phyloP scores from a whole-genome alignment of 192 early-diverging fungal genomes.

The Obelidium mucronatum region DNA sequence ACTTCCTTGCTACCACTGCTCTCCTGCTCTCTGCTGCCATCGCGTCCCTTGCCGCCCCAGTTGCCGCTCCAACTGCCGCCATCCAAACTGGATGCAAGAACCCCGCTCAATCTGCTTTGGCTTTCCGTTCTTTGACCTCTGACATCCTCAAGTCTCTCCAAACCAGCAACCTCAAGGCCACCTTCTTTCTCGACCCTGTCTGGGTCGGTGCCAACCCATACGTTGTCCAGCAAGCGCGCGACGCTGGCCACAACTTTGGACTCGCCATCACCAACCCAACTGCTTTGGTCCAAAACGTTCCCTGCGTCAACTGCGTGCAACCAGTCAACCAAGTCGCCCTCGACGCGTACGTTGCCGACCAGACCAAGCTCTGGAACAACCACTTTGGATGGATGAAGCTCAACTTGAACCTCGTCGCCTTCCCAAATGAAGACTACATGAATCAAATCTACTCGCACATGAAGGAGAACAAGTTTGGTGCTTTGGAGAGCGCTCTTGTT shows the following conservation, averaged over 20 bases:
- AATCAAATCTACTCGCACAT: not conserved
- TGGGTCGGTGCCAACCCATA: not conserved
- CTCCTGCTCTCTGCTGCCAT: not conserved
- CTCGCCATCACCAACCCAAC: not conserved
- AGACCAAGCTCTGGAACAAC: not conserved
- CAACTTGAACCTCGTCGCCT: not conserved
- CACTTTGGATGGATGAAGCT: not conserved
- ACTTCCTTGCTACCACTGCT: not conserved
- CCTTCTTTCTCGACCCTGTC: not conserved
- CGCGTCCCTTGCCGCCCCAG: not conserved
- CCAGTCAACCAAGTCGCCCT: not conserved
- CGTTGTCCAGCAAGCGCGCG: not conserved
- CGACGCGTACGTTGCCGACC: not conserved
- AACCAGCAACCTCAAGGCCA: not conserved
- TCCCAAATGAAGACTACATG: not conserved
- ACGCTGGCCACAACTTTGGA: not conserved
- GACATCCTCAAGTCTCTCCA: not conserved
- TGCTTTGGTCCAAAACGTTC: not conserved
- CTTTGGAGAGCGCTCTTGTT: not conserved
- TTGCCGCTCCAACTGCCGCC: not conserved
- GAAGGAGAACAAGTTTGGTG: not conserved
- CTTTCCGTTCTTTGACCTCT: not conserved
- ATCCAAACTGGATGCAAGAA: not conserved
- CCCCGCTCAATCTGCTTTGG: not conserved
- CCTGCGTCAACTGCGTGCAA: constrained; percentile 1